Percentiles rank a stretch among this genome's conserved stretches.
Evolutionary conservation across 129 eudicot genomes (phyloP).

Genomic region (Pseudognaphalium luteoalbum): DNA sequence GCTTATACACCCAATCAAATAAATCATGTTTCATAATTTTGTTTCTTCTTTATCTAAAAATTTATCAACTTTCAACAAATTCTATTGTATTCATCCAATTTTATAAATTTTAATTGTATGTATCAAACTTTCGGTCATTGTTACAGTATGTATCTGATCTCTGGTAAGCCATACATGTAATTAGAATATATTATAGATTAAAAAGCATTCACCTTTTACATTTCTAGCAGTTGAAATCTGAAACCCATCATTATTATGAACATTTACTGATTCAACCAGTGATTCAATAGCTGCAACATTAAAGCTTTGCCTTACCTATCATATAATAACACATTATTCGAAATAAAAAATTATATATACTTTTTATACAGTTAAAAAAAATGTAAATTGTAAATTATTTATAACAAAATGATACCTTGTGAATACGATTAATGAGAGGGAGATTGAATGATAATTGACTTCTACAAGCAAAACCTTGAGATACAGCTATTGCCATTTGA

Average conservation of each 20-base stretch:
- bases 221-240: conserved; percentile 29
- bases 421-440: conserved; percentile 33
- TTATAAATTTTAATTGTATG: too few relatives aligned
- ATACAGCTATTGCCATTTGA: conserved; percentile 46
- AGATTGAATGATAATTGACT: conserved; percentile 37
- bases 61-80: too few relatives aligned
- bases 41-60: too few relatives aligned
- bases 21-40: background rate
- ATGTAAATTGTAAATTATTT: background rate
- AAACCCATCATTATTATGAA: conserved; percentile 26
- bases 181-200: background rate
- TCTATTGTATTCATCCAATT: too few relatives aligned
- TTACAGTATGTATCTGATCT: too few relatives aligned
- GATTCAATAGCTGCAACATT: conserved; percentile 37
- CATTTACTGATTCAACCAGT: conserved; percentile 32
- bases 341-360: too few relatives aligned
- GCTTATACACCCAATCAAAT: background rate
- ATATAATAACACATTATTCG: background rate
- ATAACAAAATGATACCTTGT: conserved; percentile 22
- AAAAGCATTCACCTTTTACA: conserved; percentile 33
- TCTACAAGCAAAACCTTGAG: conserved; percentile 46
- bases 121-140: too few relatives aligned
- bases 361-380: too few relatives aligned
- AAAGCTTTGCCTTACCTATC: conserved; percentile 33
- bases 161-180: background rate